Evolutionary conservation across 805 yeast genomes (phyloP), one percentile per base, ranked within the genome.

Genomic region (Starmerella roubikii): DNA sequence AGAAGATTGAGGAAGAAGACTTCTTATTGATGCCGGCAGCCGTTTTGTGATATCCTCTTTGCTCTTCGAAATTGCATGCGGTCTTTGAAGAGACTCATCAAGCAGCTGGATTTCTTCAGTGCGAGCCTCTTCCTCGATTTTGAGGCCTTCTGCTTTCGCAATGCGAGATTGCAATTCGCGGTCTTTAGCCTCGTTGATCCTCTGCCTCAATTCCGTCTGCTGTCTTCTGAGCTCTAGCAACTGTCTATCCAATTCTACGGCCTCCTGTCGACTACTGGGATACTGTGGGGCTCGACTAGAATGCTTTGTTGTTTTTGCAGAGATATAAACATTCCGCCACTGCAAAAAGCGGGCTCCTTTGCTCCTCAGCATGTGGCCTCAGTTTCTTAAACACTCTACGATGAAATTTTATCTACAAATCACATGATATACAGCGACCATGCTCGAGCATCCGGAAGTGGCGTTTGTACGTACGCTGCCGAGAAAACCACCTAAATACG

Each of bases 131-230:
- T 23, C 34, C 3, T 35, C 29, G 17, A 45, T 28, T 5, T 37
- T 28, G 3, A 46, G 26, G 1, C 34, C 34, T 16, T 48, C 50
- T 3, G 13, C 4, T 13, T 32, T 34, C 1, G 47, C 47, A 1
- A 46, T 42, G 19, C 26, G 23, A 21, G 41, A 20, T 23, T 42
- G 42, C 3, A 27, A 32, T 18, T 45, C 41, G 10, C 34, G 34
- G 12, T 55, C 59, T 3, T 46, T 45, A 34, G 47, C 36, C 13
- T 20, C 31, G 11, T 24, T 30, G 11, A 52, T 20, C 13, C 30
- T 38, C 8, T 32, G 12, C 13, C 46, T 21, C 19, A 51, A 23
- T 11, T 45, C 40, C 13, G 17, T 16, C 31, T 48, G 48, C 18
- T 45, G 34, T 7, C 16, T 30, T 9, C 43, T 41, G 26, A 51